These are phyloP conservation scores for Fusarium metavorans DNA, from an alignment of 2,329 filamentous ascomycete species.

Conservation along the genomic window DNA sequence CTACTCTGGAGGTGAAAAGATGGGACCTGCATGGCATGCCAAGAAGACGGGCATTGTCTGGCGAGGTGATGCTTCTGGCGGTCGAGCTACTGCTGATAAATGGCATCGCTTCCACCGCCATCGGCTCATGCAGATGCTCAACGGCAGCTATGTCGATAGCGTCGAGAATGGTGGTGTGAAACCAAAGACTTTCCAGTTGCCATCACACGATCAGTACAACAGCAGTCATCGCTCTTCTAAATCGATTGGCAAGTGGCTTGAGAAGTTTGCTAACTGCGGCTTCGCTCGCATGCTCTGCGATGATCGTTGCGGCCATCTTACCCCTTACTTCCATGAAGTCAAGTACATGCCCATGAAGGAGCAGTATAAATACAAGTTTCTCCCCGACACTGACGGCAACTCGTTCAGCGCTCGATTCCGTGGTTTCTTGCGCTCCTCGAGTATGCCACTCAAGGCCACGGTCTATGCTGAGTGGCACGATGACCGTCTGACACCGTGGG, in stretches of 20 bases:
- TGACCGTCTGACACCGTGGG: slow-evolving; percentile 74
- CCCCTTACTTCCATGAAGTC: slow-evolving; percentile 50
- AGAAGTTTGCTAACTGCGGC: slow-evolving; percentile 55
- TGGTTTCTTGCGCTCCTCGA: slow-evolving; percentile 72
- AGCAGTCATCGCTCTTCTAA: slow-evolving; percentile 49
- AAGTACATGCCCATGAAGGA: slow-evolving; percentile 56
- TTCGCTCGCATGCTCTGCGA: slow-evolving; percentile 58
- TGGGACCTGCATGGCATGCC: slow-evolving; percentile 68
- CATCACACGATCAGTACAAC: slow-evolving; percentile 56
- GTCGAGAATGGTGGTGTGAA: slow-evolving; percentile 57
- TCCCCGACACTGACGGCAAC: slow-evolving; percentile 79
- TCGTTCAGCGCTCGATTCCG: slow-evolving; percentile 73
- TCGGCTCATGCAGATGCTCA: slow-evolving; percentile 76
- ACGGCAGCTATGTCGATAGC: slow-evolving; percentile 66
- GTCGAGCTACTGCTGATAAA: slow-evolving; percentile 62
- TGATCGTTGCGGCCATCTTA: slow-evolving; percentile 54
- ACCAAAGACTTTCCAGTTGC: slow-evolving; percentile 63
- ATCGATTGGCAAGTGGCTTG: slow-evolving; percentile 57
- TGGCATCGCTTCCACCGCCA: slow-evolving; percentile 80
- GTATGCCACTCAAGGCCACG: slow-evolving; percentile 77
- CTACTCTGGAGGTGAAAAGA: slow-evolving; percentile 67
- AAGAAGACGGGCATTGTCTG: slow-evolving; percentile 70
- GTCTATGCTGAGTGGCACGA: slow-evolving; percentile 83
- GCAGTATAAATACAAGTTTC: slow-evolving; percentile 71
- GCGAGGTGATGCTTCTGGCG: slow-evolving; percentile 75